These are phyloP conservation scores for Penicillium nucicola DNA, from an alignment of 495 filamentous ascomycete species.

Conservation along the genomic window DNA sequence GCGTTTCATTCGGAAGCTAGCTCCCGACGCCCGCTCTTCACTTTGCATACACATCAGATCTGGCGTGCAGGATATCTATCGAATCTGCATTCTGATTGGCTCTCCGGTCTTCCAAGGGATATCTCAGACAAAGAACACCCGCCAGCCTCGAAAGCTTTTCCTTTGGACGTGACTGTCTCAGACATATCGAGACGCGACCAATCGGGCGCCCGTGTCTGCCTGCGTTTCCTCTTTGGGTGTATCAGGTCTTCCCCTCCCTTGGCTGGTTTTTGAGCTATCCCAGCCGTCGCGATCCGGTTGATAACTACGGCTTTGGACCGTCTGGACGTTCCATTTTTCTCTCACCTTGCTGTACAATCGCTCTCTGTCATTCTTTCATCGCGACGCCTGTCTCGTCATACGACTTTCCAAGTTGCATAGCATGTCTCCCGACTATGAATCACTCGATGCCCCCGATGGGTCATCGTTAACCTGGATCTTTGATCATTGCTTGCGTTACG, in stretches of 20 bases:
- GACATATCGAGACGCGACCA: slow-evolving; percentile 7
- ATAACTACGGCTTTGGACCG: slow-evolving; percentile 3
- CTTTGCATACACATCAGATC: slow-evolving; percentile 12
- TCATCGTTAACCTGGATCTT: slow-evolving; percentile 57
- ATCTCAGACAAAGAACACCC: neutral
- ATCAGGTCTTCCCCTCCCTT: slow-evolving; percentile 1
- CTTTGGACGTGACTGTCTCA: slow-evolving; percentile 3
- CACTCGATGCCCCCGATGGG: slow-evolving; percentile 36
- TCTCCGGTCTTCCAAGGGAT: slow-evolving; percentile 2
- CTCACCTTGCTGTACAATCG: neutral
- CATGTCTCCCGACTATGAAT: slow-evolving; percentile 10
- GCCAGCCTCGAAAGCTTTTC: slow-evolving; percentile 4
- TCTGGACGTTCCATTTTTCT: neutral
- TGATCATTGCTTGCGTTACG: slow-evolving; percentile 66
- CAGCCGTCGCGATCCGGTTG: neutral
- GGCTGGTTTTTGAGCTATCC: slow-evolving; percentile 2
- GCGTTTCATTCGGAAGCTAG: slow-evolving; percentile 5
- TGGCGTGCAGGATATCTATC: slow-evolving; percentile 8
- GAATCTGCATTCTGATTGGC: slow-evolving; percentile 1
- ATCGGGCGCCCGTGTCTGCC: neutral
- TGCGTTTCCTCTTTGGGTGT: neutral
- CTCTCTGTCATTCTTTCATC: neutral
- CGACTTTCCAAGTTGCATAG: slow-evolving; percentile 14
- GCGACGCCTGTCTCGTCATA: neutral
- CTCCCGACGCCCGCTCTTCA: neutral